These are phyloP conservation scores for Tuber umbilicatum DNA, from an alignment of 495 filamentous ascomycete species.

Conservation along the genomic window DNA sequence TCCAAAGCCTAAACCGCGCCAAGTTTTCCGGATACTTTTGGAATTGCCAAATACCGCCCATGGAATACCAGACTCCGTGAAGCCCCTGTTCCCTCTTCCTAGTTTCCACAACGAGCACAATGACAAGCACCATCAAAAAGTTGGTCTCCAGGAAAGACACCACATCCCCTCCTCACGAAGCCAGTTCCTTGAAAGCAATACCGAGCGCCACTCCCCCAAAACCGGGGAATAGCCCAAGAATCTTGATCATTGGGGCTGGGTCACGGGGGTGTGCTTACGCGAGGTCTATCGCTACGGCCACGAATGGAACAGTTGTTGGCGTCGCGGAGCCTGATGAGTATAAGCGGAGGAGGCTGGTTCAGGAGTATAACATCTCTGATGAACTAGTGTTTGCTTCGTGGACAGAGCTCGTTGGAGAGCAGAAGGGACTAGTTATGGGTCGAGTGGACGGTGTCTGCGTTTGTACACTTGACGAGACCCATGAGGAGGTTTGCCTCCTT, in stretches of 20 bases:
- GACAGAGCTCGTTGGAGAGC: conserved; percentile 64
- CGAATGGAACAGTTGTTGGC: conserved; percentile 60
- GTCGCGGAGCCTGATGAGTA: conserved; percentile 75
- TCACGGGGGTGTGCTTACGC: conserved; percentile 75
- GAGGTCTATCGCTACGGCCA: conserved; percentile 53
- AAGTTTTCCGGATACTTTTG: too few relatives aligned
- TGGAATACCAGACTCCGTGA: neutral
- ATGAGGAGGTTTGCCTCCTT: conserved; percentile 51
- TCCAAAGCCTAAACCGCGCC: too few relatives aligned
- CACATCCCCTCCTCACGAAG: neutral
- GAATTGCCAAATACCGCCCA: neutral
- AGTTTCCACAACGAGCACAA: neutral
- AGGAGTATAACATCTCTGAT: conserved; percentile 53
- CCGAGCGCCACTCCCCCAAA: neutral
- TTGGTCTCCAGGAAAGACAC: neutral
- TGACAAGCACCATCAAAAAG: neutral
- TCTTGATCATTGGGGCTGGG: conserved; percentile 83
- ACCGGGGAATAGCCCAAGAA: conserved; percentile 44
- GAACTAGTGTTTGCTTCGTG: conserved; percentile 66
- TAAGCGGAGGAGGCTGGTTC: conserved; percentile 63
- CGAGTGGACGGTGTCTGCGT: conserved; percentile 78
- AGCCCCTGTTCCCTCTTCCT: neutral
- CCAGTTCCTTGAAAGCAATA: neutral
- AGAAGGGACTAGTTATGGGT: conserved; percentile 49
- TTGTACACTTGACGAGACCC: conserved; percentile 81